A percentile compares a stretch with the other conserved stretches of the same genome.
Evolutionary conservation across 2,329 filamentous ascomycete species (phyloP).

Genomic region (Chrysosporium queenslandicum): DNA sequence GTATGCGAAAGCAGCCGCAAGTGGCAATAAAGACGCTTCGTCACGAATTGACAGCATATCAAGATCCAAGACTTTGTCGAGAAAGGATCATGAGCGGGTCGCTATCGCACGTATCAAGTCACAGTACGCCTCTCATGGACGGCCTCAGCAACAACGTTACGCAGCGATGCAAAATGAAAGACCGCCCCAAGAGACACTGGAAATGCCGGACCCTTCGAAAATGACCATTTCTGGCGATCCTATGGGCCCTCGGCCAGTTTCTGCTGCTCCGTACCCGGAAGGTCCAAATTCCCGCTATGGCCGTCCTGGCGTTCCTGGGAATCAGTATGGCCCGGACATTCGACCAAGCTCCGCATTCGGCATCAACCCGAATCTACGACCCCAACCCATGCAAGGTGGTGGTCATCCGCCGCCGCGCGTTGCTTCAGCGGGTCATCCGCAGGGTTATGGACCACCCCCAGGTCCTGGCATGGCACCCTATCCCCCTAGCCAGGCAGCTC

Average conservation of each 20-base stretch:
- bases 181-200: constrained; percentile 34
- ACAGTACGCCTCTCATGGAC: constrained; percentile 56
- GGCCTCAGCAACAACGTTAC: constrained; percentile 20
- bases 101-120: constrained; percentile 82
- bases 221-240: constrained; percentile 31
- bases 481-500: constrained; percentile 18
- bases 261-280: constrained; percentile 38
- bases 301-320: constrained; percentile 25
- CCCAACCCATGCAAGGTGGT: constrained; percentile 26
- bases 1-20: constrained; percentile 82
- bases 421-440: constrained; percentile 23
- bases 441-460: constrained; percentile 27
- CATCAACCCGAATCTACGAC: constrained; percentile 40
- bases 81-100: constrained; percentile 84
- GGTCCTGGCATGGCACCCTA: constrained; percentile 23
- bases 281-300: constrained; percentile 25
- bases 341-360: constrained; percentile 40
- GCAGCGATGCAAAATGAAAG: constrained; percentile 29
- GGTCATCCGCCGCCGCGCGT: constrained; percentile 22
- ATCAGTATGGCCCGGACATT: constrained; percentile 30
- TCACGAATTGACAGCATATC: constrained; percentile 74
- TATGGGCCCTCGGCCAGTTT: constrained; percentile 20
- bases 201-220: constrained; percentile 42
- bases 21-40: constrained; percentile 83
- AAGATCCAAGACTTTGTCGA: constrained; percentile 72